A percentile compares a stretch with the other conserved stretches of the same genome.
Evolutionary conservation across 768 basidiomycete genomes (phyloP).

Genomic region (Russula vinacea): DNA sequence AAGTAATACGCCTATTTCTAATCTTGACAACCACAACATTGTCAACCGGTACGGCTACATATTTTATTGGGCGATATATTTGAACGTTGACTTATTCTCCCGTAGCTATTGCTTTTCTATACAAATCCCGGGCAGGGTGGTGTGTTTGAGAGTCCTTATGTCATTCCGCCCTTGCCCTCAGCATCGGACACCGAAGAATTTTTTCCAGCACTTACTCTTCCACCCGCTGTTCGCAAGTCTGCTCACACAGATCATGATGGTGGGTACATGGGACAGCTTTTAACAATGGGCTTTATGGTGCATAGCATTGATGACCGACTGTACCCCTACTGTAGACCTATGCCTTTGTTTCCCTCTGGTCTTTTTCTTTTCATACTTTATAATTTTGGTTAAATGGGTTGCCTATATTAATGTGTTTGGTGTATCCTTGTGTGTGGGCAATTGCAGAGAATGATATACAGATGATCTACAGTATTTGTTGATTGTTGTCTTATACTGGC

Average conservation of each 20-base stretch:
- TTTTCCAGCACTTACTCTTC: slow-evolving; percentile 33
- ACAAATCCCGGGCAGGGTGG: slow-evolving; percentile 48
- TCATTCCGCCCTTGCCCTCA: no score
- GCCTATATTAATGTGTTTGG: slow-evolving; percentile 18
- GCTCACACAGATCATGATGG: slow-evolving; percentile 9
- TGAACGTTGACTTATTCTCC: slow-evolving; percentile 24
- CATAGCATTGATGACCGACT: slow-evolving; percentile 18
- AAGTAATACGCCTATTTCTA: slow-evolving; percentile 11
- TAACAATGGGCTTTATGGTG: slow-evolving; percentile 19
- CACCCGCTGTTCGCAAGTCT: slow-evolving; percentile 17
- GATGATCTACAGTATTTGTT: no score
- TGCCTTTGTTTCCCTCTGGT: not conserved
- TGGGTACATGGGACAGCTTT: slow-evolving; percentile 4
- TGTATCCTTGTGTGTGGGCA: not conserved
- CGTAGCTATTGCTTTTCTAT: slow-evolving; percentile 74
- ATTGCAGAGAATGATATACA: no score
- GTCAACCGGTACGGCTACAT: slow-evolving; percentile 53
- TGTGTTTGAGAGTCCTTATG: slow-evolving; percentile 31
- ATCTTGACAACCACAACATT: slow-evolving; percentile 51
- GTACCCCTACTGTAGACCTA: slow-evolving; percentile 26
- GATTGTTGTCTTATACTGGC: no score
- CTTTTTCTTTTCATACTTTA: not conserved
- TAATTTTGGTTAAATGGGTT: slow-evolving; percentile 22
- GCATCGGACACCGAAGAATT: slow-evolving; percentile 53
- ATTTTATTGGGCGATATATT: slow-evolving; percentile 2